A percentile compares a stretch with the other conserved stretches of the same genome.
phyloP scores from a whole-genome alignment of 129 eudicot species.

The Mikania micrantha region DNA sequence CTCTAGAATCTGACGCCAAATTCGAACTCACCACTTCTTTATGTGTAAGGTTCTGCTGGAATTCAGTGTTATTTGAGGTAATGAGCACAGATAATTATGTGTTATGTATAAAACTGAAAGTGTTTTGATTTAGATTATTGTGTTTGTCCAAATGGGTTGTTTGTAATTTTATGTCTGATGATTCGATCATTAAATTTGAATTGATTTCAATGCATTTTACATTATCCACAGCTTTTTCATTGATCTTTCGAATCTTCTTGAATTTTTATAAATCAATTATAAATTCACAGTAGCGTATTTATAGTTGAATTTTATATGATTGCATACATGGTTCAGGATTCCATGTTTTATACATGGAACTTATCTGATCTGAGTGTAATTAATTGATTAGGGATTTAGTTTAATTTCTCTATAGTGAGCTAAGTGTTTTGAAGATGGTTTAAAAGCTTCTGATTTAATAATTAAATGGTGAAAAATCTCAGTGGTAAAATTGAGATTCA shows the following conservation, averaged over 20 bases:
- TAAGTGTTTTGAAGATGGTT: not conserved
- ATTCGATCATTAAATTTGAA: not conserved
- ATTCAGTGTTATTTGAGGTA: conserved; percentile 23
- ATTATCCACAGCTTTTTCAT: conserved; percentile 16
- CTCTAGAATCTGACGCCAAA: conserved; percentile 11
- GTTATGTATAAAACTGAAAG: not conserved
- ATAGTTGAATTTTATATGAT: conserved; percentile 10
- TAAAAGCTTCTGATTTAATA: not conserved
- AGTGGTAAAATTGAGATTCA: conserved; percentile 5
- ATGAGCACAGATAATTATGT: not conserved
- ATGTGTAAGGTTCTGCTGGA: conserved; percentile 4
- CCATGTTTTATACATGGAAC: too few relatives aligned
- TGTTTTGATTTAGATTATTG: not conserved
- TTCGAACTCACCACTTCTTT: not conserved
- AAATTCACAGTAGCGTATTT: not conserved
- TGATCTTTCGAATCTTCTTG: conserved; percentile 1
- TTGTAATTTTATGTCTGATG: not conserved
- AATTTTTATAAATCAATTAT: not conserved
- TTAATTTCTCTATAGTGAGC: not conserved
- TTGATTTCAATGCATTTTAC: conserved; percentile 3
- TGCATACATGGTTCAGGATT: too few relatives aligned
- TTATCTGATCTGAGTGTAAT: not conserved
- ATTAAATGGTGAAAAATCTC: not conserved
- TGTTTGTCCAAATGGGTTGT: not conserved
- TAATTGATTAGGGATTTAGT: conserved; percentile 10